phyloP scores from a whole-genome alignment of 345 rosid genomes.

The Trapa bicornis region DNA sequence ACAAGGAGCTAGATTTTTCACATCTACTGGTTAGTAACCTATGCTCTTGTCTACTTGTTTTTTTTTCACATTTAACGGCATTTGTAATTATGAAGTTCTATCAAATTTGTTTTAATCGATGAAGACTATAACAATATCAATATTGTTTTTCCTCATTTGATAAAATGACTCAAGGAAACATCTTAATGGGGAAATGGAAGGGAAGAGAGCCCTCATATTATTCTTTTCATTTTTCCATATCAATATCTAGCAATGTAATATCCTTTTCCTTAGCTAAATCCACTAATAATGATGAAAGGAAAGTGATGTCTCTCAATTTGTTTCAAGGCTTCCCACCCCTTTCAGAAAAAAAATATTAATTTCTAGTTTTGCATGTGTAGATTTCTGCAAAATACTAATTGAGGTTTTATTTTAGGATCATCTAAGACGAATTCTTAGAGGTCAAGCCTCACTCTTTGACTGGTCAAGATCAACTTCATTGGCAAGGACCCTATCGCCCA shows the following conservation, averaged over 20 bases:
- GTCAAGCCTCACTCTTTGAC: slow-evolving; percentile 87
- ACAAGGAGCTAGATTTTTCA: slow-evolving; percentile 98
- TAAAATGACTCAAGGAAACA: background rate
- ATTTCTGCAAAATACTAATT: background rate
- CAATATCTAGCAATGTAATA: background rate
- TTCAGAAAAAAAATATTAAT: too few relatives aligned
- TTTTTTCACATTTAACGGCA: background rate
- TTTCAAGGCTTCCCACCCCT: background rate
- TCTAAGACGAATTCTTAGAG: slow-evolving; percentile 88
- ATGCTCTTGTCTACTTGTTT: background rate
- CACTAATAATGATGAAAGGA: background rate
- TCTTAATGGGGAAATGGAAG: background rate
- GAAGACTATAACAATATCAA: too few relatives aligned
- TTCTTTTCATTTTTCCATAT: background rate
- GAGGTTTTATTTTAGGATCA: slow-evolving; percentile 40
- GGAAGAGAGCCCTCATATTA: background rate
- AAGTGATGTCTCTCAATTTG: background rate
- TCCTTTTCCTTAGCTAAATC: background rate
- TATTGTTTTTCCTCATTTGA: too few relatives aligned
- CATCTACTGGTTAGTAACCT: slow-evolving; percentile 78
- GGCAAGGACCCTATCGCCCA: slow-evolving; percentile 93
- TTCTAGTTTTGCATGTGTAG: background rate
- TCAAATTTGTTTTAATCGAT: background rate
- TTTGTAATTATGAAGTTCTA: background rate
- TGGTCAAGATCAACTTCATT: slow-evolving; percentile 94